A percentile compares a stretch with the other conserved stretches of the same genome.
These are phyloP conservation scores for Macrolepiota fuliginosa DNA, from an alignment of 768 basidiomycete genomes.

Conservation along the genomic window DNA sequence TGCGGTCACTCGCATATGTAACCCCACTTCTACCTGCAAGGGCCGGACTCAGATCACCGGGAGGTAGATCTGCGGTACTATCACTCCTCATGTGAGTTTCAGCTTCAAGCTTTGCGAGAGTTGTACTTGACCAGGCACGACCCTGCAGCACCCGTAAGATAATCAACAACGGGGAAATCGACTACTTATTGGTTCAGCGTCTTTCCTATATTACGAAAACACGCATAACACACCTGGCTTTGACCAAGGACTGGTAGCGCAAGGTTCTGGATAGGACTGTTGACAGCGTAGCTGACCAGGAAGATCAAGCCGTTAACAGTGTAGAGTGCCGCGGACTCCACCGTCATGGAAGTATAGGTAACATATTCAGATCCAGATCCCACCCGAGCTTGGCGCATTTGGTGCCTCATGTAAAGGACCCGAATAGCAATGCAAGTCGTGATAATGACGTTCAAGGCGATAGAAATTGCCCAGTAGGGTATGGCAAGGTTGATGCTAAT, in stretches of 20 bases:
- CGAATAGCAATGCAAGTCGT: slow-evolving; percentile 34
- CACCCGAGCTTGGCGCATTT: slow-evolving; percentile 19
- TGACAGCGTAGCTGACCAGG: slow-evolving; percentile 29
- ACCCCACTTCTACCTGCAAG: too few species aligned
- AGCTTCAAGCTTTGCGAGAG: neutral
- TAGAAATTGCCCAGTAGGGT: slow-evolving; percentile 34
- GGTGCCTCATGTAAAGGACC: slow-evolving; percentile 27
- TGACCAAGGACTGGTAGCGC: slow-evolving; percentile 23
- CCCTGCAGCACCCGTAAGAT: slow-evolving; percentile 1
- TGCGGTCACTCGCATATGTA: neutral
- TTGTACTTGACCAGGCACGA: neutral
- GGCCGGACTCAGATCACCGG: neutral
- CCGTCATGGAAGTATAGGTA: slow-evolving; percentile 29
- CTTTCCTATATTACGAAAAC: too few species aligned
- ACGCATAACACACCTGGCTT: slow-evolving; percentile 15
- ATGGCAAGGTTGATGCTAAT: slow-evolving; percentile 27
- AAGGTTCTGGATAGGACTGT: slow-evolving; percentile 24
- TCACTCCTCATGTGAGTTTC: neutral
- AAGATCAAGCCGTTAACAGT: slow-evolving; percentile 29
- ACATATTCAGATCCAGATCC: slow-evolving; percentile 27
- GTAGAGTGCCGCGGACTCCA: slow-evolving; percentile 38
- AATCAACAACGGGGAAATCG: slow-evolving; percentile 2
- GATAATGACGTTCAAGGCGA: slow-evolving; percentile 35
- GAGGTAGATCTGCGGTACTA: too few species aligned
- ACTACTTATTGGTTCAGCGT: neutral